These are phyloP conservation scores for Backusella australiensis DNA, from an alignment of 192 early-diverging fungal species.

Conservation along the genomic window DNA sequence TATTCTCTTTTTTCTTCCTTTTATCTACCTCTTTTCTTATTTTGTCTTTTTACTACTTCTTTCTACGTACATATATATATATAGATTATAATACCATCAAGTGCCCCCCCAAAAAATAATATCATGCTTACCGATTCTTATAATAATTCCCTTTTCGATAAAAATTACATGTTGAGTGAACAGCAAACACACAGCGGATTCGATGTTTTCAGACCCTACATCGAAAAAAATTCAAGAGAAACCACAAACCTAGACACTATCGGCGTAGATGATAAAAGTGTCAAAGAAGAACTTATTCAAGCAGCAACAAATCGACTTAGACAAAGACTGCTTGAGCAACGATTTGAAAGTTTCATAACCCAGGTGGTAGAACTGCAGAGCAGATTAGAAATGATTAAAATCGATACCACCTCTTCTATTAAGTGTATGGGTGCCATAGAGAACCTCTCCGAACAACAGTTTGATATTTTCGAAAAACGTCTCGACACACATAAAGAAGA, in stretches of 20 bases:
- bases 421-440: not conserved
- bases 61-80: not conserved
- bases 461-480: not conserved
- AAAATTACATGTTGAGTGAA: not conserved
- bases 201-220: not conserved
- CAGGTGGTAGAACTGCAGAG: conserved; percentile 8
- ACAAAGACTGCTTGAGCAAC: not conserved
- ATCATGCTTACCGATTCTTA: not conserved
- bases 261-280: not conserved
- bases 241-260: not conserved
- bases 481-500: not conserved
- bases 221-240: not conserved
- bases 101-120: not conserved
- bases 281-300: not conserved
- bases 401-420: not conserved
- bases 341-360: not conserved
- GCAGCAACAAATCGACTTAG: conserved; percentile 4
- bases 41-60: not conserved
- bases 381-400: conserved; percentile 3
- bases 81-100: not conserved
- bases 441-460: not conserved
- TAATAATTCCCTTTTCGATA: not conserved
- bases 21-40: not conserved
- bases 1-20: not conserved
- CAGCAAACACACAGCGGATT: not conserved